These are phyloP conservation scores for Xylaria sp. DNA, from an alignment of 2,329 filamentous ascomycete species.

Conservation along the genomic window DNA sequence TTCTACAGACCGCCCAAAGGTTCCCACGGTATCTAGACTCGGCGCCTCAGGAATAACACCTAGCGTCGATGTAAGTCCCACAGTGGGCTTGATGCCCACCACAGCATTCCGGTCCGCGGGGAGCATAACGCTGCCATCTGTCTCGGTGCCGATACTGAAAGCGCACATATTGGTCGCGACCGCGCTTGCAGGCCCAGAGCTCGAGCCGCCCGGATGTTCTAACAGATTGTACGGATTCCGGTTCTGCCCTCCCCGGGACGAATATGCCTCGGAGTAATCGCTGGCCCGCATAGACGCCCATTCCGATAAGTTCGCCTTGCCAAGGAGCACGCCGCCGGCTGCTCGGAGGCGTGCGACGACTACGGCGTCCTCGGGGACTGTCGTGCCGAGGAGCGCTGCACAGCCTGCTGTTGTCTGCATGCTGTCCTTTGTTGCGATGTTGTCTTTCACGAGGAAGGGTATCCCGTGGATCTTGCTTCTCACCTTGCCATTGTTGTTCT, in stretches of 20 bases:
- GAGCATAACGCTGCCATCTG: conserved; percentile 18
- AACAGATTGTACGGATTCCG: conserved; percentile 19
- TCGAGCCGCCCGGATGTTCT: conserved; percentile 17
- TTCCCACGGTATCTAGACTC: conserved; percentile 16
- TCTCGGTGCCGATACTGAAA: conserved; percentile 21
- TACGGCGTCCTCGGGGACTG: conserved; percentile 13
- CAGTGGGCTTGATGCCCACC: conserved; percentile 22
- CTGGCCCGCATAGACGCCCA: conserved; percentile 25
- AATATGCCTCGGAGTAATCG: conserved; percentile 23
- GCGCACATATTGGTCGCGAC: conserved; percentile 18
- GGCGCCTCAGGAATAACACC: conserved; percentile 18
- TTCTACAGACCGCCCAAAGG: conserved; percentile 22
- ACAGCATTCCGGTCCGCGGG: conserved; percentile 19
- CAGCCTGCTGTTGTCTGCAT: conserved; percentile 24
- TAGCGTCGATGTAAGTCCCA: conserved; percentile 17
- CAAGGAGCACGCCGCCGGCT: conserved; percentile 16
- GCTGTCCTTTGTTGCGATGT: conserved; percentile 21
- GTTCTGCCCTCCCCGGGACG: conserved; percentile 22
- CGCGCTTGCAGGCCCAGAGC: conserved; percentile 22
- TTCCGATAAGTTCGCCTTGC: conserved; percentile 22
- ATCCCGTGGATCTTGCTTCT: conserved; percentile 23
- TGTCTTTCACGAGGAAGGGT: conserved; percentile 24
- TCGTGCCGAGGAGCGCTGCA: conserved; percentile 17
- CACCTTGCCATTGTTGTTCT: not conserved
- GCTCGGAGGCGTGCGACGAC: conserved; percentile 15